These are phyloP conservation scores for Flaveria sonorensis DNA, from an alignment of 129 eudicot genomes.

Conservation along the genomic window DNA sequence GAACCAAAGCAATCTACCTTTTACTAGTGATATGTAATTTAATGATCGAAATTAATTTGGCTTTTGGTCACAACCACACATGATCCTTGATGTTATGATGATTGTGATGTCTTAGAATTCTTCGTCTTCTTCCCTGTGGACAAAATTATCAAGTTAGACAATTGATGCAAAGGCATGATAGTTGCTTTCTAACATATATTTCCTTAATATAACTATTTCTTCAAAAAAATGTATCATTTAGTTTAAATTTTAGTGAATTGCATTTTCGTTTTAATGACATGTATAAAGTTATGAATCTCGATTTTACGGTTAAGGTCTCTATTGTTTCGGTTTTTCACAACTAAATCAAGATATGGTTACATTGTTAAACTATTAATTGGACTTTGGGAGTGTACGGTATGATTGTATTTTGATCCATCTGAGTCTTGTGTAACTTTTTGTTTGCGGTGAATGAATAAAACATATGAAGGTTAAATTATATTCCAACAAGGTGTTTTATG, in stretches of 20 bases:
- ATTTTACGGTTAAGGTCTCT: too few species aligned
- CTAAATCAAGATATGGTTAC: too few species aligned
- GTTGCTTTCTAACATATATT: constrained; percentile 1
- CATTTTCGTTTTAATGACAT: not conserved
- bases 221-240: not conserved
- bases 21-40: not conserved
- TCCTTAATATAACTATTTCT: not conserved
- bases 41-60: not conserved
- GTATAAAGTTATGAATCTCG: too few species aligned
- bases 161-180: not conserved
- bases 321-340: too few species aligned
- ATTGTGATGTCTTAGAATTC: not conserved
- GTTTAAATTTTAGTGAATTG: not conserved
- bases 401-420: too few species aligned
- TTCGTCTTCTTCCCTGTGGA: constrained; percentile 13
- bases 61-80: constrained; percentile 1
- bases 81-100: constrained; percentile 1
- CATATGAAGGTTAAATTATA: too few species aligned
- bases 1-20: not conserved
- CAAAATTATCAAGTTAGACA: constrained; percentile 3
- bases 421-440: too few species aligned
- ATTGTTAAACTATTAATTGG: too few species aligned
- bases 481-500: too few species aligned
- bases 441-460: too few species aligned
- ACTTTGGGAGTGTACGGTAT: too few species aligned